phyloP scores from a whole-genome alignment of 345 rosid species.

The Orychophragmus violaceus region DNA sequence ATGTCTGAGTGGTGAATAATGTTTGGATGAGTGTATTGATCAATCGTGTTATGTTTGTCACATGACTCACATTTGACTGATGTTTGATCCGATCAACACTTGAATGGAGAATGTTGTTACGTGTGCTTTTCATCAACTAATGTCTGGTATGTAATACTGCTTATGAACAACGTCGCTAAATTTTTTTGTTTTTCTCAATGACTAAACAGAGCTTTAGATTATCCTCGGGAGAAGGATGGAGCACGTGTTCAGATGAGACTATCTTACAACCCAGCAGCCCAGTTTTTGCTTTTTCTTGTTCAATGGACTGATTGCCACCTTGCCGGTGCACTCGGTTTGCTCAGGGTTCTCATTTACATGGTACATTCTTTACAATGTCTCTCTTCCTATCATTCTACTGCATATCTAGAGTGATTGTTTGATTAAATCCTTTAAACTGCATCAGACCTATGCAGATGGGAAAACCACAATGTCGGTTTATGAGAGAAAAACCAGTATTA shows the following conservation, averaged over 20 bases:
- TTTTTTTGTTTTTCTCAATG: neutral
- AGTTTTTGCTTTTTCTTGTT: constrained; percentile 79
- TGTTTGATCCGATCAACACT: too few species aligned
- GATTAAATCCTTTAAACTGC: neutral
- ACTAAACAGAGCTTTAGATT: constrained; percentile 68
- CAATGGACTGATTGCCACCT: constrained; percentile 95
- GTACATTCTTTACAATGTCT: constrained; percentile 25
- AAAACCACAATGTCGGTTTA: constrained; percentile 87
- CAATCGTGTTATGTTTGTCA: neutral
- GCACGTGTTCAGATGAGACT: constrained; percentile 88
- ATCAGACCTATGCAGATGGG: constrained; percentile 72
- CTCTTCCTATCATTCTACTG: neutral
- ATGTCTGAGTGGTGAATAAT: neutral
- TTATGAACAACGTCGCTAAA: neutral
- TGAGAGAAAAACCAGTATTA: too few species aligned
- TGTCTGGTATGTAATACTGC: neutral
- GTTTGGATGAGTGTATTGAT: neutral
- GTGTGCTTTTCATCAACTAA: neutral
- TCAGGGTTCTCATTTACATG: constrained; percentile 77
- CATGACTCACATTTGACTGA: neutral
- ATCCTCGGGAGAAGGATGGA: constrained; percentile 77
- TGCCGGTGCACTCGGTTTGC: constrained; percentile 87
- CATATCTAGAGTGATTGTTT: neutral
- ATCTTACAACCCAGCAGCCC: constrained; percentile 83
- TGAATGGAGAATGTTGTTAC: too few species aligned